A percentile compares a stretch with the other conserved stretches of the same genome.
phyloP scores from a whole-genome alignment of 805 yeast genomes.

The Zygosaccharomyces lentus region DNA sequence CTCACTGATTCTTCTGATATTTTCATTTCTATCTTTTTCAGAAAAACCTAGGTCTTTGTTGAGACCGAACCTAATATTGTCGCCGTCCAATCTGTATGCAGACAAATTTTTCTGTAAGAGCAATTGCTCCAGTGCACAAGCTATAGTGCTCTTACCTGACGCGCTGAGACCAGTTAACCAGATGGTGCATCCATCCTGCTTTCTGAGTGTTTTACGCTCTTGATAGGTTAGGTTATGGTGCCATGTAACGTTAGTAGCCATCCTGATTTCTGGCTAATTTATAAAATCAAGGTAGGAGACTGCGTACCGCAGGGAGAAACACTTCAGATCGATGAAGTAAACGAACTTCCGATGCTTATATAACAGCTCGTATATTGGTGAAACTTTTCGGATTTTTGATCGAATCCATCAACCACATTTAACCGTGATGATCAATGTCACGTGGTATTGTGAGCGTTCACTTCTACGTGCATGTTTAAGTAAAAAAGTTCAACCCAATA shows the following conservation, averaged over 20 bases:
- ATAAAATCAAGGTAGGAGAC: background rate
- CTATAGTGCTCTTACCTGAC: conserved; percentile 91
- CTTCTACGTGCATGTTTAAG: too few relatives aligned
- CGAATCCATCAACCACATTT: conserved; percentile 1
- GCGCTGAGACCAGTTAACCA: conserved; percentile 97
- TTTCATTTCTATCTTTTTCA: conserved; percentile 89
- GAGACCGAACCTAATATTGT: conserved; percentile 88
- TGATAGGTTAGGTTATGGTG: conserved; percentile 81
- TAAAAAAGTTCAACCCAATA: too few relatives aligned
- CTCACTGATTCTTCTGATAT: conserved; percentile 91
- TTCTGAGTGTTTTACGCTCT: conserved; percentile 67
- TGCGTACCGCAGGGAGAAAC: background rate
- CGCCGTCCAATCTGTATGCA: conserved; percentile 90
- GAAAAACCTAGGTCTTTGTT: conserved; percentile 93
- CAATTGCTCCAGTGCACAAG: conserved; percentile 86
- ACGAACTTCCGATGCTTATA: background rate
- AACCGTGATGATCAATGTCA: conserved; percentile 2
- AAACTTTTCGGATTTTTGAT: conserved; percentile 2
- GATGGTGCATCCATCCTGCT: conserved; percentile 83
- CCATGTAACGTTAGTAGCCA: conserved; percentile 98
- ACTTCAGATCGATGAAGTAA: background rate
- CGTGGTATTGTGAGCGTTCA: conserved; percentile 2
- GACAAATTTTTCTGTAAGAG: conserved; percentile 64
- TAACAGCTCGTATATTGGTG: background rate
- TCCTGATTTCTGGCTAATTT: conserved; percentile 26